A percentile compares a stretch with the other conserved stretches of the same genome.
Evolutionary conservation across 2,329 filamentous ascomycete species (phyloP).

Genomic region (Colletotrichum karsti): DNA sequence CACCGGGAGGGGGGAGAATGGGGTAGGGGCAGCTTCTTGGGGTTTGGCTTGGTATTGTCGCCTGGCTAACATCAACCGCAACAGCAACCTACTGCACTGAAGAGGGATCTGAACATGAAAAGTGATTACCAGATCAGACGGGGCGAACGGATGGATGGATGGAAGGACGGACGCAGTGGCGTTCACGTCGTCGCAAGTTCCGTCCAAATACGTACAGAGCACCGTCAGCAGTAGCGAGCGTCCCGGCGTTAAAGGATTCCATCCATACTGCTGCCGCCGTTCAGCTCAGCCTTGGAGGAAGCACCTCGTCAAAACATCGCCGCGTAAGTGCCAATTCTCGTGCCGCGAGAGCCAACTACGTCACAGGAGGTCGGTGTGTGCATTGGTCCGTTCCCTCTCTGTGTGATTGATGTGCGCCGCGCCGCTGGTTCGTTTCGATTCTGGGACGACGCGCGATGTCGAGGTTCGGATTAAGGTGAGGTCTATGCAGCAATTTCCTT

Average conservation of each 20-base stretch:
- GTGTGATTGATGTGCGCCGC: not conserved
- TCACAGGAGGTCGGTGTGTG: not conserved
- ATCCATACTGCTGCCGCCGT: not conserved
- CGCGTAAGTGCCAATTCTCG: not conserved
- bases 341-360: not conserved
- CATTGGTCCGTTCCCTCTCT: too few relatives aligned
- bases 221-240: not conserved
- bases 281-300: not conserved
- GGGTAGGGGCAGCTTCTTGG: slow-evolving; percentile 9
- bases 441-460: not conserved
- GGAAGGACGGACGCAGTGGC: not conserved
- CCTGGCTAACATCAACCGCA: slow-evolving; percentile 2
- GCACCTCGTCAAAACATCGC: not conserved
- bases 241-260: not conserved
- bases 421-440: slow-evolving; percentile 15
- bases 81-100: too few relatives aligned
- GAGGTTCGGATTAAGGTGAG: slow-evolving; percentile 1
- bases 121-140: slow-evolving; percentile 5
- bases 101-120: not conserved
- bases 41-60: not conserved
- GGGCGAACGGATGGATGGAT: not conserved
- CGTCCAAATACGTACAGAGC: not conserved
- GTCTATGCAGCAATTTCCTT: slow-evolving; percentile 1
- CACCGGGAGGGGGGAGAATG: not conserved
- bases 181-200: not conserved